Base-by-base conservation (phyloP, 352 stramenopile genomes). In the Phytophthora podocarpi region DNA sequence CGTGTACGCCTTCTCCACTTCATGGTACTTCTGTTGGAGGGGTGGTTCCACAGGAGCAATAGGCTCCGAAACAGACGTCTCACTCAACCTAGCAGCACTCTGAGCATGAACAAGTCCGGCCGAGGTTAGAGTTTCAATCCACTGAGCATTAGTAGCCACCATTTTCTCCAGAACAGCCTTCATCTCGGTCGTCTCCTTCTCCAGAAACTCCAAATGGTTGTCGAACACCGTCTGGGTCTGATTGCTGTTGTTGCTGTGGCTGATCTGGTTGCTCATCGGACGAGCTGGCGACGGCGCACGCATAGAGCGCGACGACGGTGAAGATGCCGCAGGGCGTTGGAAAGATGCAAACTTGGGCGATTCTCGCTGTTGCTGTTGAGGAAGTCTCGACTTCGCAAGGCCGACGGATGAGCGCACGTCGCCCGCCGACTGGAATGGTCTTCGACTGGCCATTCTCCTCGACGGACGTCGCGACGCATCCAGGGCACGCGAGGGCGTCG, bases 111-210 rank as follows among this genome's bases (percentile, higher is more conserved):
- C 36, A 30, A 74, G 52, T 48, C 69, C 56, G 24, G 43, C 73
- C 57, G 60, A 72, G 23, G 69, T 65, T 4, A 87, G 64, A 34
- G 81, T 70, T 50, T 81, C 74, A 43, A 91, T 89, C 80, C 80
- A 91, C 18, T 86, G 78, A 16, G 80, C 68, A 58, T 91, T 91
- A 21, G 78, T 89, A 21, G 72, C 80, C 36, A 91, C 78, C 80
- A 90, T 90, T 24, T 72, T 80, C 40, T 91, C 78, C 2, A 91
- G 45, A 28, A 84, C 47, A 5, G 60, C 61, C 66, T 84, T 89
- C 80, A 91, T 91, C 24, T 88, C 78, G 20, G 66, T 50, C 20
- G 78, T 88, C 52, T 91, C 82, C 50, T 82, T 82, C 50, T 90
- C 76, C 21, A 91, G 54, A 39, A 86, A 88, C 52, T 81, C 72